phyloP scores from a whole-genome alignment of 352 stramenopile genomes.

The Phytophthora hybrid region DNA sequence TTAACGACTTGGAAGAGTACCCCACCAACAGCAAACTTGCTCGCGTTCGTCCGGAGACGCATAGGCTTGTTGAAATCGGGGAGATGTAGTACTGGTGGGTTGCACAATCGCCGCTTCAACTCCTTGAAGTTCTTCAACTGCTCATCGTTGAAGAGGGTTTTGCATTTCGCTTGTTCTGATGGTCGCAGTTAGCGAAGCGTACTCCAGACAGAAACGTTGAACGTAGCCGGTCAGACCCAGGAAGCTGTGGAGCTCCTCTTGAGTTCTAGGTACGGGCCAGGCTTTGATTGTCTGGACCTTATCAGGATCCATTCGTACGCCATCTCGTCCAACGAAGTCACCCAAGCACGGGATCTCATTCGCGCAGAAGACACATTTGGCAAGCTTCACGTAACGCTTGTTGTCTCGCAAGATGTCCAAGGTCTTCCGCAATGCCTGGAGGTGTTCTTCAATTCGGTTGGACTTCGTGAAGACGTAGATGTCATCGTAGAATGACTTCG shows the following conservation, averaged over 20 bases:
- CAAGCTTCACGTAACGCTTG: too few species aligned
- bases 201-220: too few species aligned
- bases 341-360: too few species aligned
- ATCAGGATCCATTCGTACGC: too few species aligned
- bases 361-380: too few species aligned
- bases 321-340: too few species aligned
- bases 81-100: background rate
- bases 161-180: background rate
- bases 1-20: constrained; percentile 1
- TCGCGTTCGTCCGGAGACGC: constrained; percentile 4
- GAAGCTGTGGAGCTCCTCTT: constrained; percentile 12
- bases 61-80: constrained; percentile 4
- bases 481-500: constrained; percentile 17
- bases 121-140: background rate
- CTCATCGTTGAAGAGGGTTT: too few species aligned
- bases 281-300: too few species aligned
- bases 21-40: constrained; percentile 10
- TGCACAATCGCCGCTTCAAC: constrained; percentile 4
- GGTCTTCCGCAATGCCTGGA: constrained; percentile 3
- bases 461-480: constrained; percentile 22
- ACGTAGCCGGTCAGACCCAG: constrained; percentile 8
- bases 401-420: too few species aligned
- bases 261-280: background rate
- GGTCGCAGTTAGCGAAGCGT: too few species aligned
- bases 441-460: background rate